Evolutionary conservation across 1,284 basidiomycete species (phyloP).

Genomic region (Blastosporella zonata): DNA sequence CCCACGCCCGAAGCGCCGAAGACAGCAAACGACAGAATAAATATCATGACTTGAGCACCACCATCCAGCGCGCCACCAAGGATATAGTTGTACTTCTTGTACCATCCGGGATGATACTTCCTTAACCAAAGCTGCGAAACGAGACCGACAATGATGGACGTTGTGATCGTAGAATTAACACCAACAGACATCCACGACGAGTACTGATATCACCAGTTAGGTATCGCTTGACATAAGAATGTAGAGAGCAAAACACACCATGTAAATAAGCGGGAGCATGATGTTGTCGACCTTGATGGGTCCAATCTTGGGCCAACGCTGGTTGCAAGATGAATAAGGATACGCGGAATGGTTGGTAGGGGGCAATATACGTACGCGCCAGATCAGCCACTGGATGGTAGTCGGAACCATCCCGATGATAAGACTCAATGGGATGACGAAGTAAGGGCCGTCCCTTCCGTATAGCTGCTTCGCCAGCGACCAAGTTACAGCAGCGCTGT

Average conservation of each 20-base stretch:
- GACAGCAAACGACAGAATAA: conserved; percentile 66
- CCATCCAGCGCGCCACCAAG: conserved; percentile 67
- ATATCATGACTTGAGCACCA: conserved; percentile 65
- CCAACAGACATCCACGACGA: conserved; percentile 44
- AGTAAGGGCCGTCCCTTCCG: conserved; percentile 48
- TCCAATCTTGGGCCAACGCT: conserved; percentile 54
- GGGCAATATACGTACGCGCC: conserved; percentile 33
- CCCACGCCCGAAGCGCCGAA: conserved; percentile 58
- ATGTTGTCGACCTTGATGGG: conserved; percentile 44
- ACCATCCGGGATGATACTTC: conserved; percentile 54
- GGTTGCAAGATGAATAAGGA: conserved; percentile 23
- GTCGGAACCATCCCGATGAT: conserved; percentile 52
- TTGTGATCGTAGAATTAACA: conserved; percentile 50
- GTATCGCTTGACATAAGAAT: not conserved
- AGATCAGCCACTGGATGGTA: conserved; percentile 48
- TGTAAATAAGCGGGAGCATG: conserved; percentile 54
- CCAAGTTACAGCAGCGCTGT: conserved; percentile 46
- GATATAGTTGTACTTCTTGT: conserved; percentile 67
- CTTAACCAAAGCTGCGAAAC: conserved; percentile 60
- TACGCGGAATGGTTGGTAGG: not conserved
- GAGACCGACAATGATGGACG: conserved; percentile 52
- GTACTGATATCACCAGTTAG: conserved; percentile 31
- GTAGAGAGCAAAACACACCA: conserved; percentile 28
- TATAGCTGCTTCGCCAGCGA: conserved; percentile 52
- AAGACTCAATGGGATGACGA: conserved; percentile 50